A percentile compares a stretch with the other conserved stretches of the same genome.
Evolutionary conservation across 2,329 filamentous ascomycete genomes (phyloP).

Genomic region (Nemania abortiva): DNA sequence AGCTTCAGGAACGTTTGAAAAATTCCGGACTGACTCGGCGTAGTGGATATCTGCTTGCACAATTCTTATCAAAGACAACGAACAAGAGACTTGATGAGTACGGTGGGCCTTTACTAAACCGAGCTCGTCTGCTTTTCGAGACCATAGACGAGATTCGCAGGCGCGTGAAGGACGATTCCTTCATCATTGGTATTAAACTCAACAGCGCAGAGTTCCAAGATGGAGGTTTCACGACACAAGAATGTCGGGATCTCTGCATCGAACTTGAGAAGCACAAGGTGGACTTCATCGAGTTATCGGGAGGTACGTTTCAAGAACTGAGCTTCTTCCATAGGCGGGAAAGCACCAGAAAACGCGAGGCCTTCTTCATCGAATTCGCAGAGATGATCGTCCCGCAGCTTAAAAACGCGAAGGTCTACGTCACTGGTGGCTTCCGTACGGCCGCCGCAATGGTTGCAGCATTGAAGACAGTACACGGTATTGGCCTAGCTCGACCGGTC

Average conservation of each 20-base stretch:
- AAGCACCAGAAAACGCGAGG: conserved; percentile 68
- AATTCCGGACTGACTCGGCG: neutral
- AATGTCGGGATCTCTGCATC: conserved; percentile 60
- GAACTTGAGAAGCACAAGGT: conserved; percentile 67
- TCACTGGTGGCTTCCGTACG: conserved; percentile 70
- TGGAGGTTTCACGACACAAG: conserved; percentile 43
- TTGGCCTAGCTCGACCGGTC: conserved; percentile 64
- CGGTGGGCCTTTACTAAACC: conserved; percentile 63
- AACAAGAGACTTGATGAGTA: conserved; percentile 70
- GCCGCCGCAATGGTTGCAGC: conserved; percentile 69
- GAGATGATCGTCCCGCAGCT: conserved; percentile 61
- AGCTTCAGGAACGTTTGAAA: conserved; percentile 52
- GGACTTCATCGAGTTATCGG: conserved; percentile 77
- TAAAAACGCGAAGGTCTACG: conserved; percentile 66
- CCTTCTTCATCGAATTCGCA: conserved; percentile 77
- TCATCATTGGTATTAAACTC: conserved; percentile 48
- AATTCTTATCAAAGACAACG: conserved; percentile 64
- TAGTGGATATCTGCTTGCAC: conserved; percentile 66
- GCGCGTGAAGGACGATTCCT: conserved; percentile 21
- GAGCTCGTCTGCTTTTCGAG: conserved; percentile 65
- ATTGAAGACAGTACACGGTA: conserved; percentile 67
- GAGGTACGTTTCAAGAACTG: conserved; percentile 70
- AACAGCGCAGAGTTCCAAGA: conserved; percentile 69
- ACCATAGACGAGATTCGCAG: conserved; percentile 60
- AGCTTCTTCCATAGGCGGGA: conserved; percentile 53